These are phyloP conservation scores for Cutaneotrichosporon sp. DNA, from an alignment of 1,284 basidiomycete genomes.

Conservation along the genomic window DNA sequence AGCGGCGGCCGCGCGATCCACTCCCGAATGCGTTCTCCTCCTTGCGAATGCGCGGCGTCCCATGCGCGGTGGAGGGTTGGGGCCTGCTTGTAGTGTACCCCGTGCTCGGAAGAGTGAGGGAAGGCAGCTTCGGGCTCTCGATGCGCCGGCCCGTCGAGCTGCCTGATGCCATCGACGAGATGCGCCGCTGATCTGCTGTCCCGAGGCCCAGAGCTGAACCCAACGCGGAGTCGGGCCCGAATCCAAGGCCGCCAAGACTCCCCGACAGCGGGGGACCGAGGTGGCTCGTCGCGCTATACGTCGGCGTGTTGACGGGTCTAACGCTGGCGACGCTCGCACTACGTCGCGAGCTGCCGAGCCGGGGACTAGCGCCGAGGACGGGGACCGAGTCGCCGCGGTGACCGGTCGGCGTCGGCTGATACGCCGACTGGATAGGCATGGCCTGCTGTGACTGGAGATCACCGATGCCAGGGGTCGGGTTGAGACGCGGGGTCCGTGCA, in stretches of 20 bases:
- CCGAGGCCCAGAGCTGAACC: constrained; percentile 12
- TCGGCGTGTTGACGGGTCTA: constrained; percentile 1
- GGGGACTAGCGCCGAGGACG: constrained; percentile 9
- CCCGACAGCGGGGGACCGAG: constrained; percentile 3
- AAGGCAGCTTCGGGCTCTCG: constrained; percentile 1
- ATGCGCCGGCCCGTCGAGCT: constrained; percentile 7
- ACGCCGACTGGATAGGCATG: constrained; percentile 11
- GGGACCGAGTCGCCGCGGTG: constrained; percentile 5
- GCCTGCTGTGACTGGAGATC: constrained; percentile 19
- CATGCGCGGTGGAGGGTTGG: constrained; percentile 6
- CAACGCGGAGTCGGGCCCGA: constrained; percentile 11
- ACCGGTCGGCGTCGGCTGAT: constrained; percentile 13
- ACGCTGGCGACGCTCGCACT: constrained; percentile 16
- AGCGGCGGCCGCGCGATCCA: background rate
- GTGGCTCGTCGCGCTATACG: constrained; percentile 10
- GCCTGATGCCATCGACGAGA: constrained; percentile 7
- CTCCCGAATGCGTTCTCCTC: background rate
- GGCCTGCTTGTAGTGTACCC: constrained; percentile 7
- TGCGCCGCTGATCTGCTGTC: constrained; percentile 16
- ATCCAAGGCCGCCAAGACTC: constrained; percentile 4
- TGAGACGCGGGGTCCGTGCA: constrained; percentile 15
- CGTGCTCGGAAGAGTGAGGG: constrained; percentile 1
- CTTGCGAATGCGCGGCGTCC: constrained; percentile 14
- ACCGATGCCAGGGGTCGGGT: constrained; percentile 3
- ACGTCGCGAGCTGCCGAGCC: constrained; percentile 14